These are phyloP conservation scores for Plasmodium reichenowi DNA, from an alignment of 169 alveolate genomes.

Conservation along the genomic window DNA sequence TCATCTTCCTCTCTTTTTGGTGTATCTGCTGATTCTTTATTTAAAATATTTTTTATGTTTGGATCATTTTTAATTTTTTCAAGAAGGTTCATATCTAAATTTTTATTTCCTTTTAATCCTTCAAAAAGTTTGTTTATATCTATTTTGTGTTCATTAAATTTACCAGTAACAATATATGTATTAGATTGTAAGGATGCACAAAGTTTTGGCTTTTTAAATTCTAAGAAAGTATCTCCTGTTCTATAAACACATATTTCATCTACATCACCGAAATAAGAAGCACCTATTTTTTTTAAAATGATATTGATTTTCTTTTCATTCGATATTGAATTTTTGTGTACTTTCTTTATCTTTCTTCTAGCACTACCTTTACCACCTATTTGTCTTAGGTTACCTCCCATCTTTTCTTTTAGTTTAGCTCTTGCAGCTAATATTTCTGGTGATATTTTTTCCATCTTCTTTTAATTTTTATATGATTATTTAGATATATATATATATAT, in stretches of 20 bases:
- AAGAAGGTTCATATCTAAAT: constrained; percentile 81
- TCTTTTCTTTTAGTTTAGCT: constrained; percentile 92
- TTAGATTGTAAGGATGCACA: constrained; percentile 95
- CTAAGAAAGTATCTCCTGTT: constrained; percentile 94
- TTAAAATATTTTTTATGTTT: constrained; percentile 69
- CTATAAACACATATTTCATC: constrained; percentile 97
- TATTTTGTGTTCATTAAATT: constrained; percentile 92
- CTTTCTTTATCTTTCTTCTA: constrained; percentile 94
- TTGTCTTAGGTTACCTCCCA: constrained; percentile 92
- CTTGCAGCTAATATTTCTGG: constrained; percentile 94
- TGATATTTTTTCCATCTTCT: constrained; percentile 82
- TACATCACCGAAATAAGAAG: constrained; percentile 94
- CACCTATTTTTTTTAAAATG: constrained; percentile 94
- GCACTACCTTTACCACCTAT: constrained; percentile 97
- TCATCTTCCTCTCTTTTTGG: constrained; percentile 14
- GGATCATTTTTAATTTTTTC: constrained; percentile 79
- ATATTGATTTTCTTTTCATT: constrained; percentile 95
- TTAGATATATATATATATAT: too few species aligned
- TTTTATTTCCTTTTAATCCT: constrained; percentile 84
- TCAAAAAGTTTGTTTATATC: constrained; percentile 86
- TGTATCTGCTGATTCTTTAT: constrained; percentile 65
- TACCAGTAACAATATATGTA: constrained; percentile 95
- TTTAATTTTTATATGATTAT: not conserved
- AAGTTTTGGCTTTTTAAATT: constrained; percentile 94
- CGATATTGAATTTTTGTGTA: constrained; percentile 88